Evolutionary conservation across 208 protist genomes (phyloP).

Genomic region (Wallacemonas sp.): DNA sequence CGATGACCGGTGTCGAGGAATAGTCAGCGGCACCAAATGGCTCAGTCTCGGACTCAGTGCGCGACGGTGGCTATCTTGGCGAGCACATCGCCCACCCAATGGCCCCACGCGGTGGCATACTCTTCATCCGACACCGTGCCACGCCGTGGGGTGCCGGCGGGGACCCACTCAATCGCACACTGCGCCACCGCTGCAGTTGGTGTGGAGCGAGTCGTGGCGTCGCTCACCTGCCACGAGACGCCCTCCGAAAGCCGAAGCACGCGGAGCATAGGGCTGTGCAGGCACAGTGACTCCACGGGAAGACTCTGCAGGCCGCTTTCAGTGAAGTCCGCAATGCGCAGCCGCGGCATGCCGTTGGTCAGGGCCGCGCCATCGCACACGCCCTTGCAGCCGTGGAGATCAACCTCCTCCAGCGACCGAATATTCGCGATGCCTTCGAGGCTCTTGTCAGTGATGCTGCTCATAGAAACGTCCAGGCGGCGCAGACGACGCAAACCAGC

Average conservation of each 20-base stretch:
- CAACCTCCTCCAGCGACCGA: constrained; percentile 25
- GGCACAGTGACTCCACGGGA: constrained; percentile 5
- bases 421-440: constrained; percentile 6
- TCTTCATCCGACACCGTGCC: neutral
- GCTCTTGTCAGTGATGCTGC: constrained; percentile 16
- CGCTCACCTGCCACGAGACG: too few species aligned
- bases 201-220: too few species aligned
- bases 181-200: neutral
- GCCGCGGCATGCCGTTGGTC: constrained; percentile 9
- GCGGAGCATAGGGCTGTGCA: constrained; percentile 14
- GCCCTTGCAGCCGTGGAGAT: constrained; percentile 18
- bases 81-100: constrained; percentile 2
- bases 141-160: neutral
- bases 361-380: constrained; percentile 3
- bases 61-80: neutral
- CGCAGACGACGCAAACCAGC: constrained; percentile 18
- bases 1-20: neutral
- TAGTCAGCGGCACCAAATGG: neutral
- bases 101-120: neutral
- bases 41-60: neutral
- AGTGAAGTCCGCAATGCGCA: constrained; percentile 16
- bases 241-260: neutral
- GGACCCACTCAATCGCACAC: constrained; percentile 2
- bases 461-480: constrained; percentile 23
- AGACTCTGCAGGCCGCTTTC: constrained; percentile 4